Percentiles rank a stretch among this genome's conserved stretches.
These are phyloP conservation scores for Thielaviopsis populi DNA, from an alignment of 2,329 filamentous ascomycete genomes.

Conservation along the genomic window DNA sequence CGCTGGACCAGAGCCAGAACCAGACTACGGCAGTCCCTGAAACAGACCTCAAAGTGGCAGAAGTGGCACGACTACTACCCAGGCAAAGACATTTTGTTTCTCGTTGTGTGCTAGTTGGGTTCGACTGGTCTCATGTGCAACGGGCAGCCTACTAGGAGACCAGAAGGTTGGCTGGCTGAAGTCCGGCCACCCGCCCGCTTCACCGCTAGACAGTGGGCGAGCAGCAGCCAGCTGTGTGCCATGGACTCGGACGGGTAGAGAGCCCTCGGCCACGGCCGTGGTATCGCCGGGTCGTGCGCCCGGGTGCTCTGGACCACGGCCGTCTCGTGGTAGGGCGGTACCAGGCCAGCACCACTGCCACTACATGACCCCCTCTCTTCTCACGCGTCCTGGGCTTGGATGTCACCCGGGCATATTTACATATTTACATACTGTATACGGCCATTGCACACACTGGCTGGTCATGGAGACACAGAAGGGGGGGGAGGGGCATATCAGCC, in stretches of 20 bases:
- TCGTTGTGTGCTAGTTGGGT: background rate
- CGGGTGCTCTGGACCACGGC: background rate
- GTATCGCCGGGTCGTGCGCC: background rate
- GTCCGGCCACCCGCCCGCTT: background rate
- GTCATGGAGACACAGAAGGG: background rate
- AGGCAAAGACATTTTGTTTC: background rate
- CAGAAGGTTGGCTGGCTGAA: background rate
- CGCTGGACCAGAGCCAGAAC: background rate
- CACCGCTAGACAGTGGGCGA: background rate
- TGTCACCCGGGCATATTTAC: background rate
- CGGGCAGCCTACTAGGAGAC: background rate
- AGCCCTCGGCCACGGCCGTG: background rate
- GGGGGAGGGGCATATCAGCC: background rate
- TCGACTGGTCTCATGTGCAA: background rate
- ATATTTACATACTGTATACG: no score
- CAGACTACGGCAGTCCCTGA: background rate
- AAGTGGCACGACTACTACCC: background rate
- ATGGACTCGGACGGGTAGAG: no score
- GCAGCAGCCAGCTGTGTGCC: no score
- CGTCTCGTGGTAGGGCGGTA: no score
- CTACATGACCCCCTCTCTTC: background rate
- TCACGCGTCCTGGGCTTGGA: background rate
- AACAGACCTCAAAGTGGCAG: background rate
- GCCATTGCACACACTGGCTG: background rate
- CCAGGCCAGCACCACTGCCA: background rate